Conservation (phyloP, 768 basidiomycete species). For the Russula foetens region DNA sequence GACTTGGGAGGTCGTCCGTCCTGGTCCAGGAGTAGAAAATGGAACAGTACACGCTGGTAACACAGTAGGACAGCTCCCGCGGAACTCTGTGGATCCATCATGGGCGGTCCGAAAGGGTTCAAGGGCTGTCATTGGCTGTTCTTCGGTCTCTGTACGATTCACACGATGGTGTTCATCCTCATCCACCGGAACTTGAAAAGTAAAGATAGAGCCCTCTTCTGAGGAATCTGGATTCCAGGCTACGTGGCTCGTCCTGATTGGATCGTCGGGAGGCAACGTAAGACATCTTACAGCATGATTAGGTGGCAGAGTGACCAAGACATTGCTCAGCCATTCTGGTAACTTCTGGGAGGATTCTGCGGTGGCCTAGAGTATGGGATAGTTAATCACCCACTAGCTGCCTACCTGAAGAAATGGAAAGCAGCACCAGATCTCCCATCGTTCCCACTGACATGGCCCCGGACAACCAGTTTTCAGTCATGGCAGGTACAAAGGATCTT, state of each 20-base stretch:
- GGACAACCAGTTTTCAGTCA: background rate
- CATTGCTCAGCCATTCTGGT: constrained; percentile 49
- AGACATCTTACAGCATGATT: constrained; percentile 43
- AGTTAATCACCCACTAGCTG: background rate
- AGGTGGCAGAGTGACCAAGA: constrained; percentile 39
- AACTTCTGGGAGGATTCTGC: constrained; percentile 26
- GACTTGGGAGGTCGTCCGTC: background rate
- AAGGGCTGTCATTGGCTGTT: background rate
- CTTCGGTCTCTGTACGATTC: background rate
- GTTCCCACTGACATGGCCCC: constrained; percentile 29
- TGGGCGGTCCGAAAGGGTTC: background rate
- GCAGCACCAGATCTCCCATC: constrained; percentile 25
- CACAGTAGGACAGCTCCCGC: background rate
- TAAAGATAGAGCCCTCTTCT: constrained; percentile 15
- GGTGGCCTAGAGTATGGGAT: background rate
- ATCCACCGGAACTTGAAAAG: constrained; percentile 7
- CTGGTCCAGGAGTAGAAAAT: constrained; percentile 17
- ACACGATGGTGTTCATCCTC: background rate
- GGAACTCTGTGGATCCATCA: background rate
- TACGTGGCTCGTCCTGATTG: background rate
- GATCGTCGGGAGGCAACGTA: constrained; percentile 8
- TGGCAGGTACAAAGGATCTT: constrained; percentile 23
- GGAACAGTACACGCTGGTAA: background rate
- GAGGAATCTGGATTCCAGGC: background rate
- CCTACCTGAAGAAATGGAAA: background rate